Percentiles rank a stretch among this genome's conserved stretches.
Conservation (phyloP, 2,329 filamentous ascomycete species). For the Phaeosphaeriaceae sp. region DNA sequence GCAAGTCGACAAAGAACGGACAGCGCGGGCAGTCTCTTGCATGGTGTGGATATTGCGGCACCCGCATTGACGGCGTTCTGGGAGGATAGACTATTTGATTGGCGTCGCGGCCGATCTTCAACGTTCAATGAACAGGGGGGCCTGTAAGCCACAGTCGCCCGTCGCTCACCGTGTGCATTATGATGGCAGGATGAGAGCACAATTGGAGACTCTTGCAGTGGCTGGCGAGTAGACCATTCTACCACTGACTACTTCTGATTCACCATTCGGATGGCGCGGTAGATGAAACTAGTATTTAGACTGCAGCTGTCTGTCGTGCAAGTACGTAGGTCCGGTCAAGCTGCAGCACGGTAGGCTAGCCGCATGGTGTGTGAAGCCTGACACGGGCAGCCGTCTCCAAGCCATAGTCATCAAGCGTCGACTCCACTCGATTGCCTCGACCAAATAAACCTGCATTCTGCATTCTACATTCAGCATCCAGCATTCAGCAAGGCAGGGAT, state of each 20-base stretch:
- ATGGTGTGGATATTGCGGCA: constrained; percentile 32
- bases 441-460: constrained; percentile 6
- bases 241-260: too few relatives aligned
- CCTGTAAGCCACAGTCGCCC: constrained; percentile 21
- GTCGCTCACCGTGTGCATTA: not conserved
- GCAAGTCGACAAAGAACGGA: constrained; percentile 19
- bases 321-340: too few relatives aligned
- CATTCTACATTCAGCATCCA: not conserved
- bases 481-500: constrained; percentile 26
- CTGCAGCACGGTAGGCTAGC: not conserved
- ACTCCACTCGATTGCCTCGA: constrained; percentile 5
- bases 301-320: too few relatives aligned
- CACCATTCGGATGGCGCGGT: not conserved
- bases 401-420: too few relatives aligned
- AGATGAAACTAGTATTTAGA: not conserved
- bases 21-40: constrained; percentile 13
- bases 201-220: not conserved
- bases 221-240: not conserved
- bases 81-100: constrained; percentile 21
- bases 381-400: too few relatives aligned
- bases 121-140: constrained; percentile 28
- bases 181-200: not conserved
- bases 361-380: not conserved
- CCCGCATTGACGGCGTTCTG: constrained; percentile 23
- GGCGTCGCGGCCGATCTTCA: constrained; percentile 18